phyloP scores from a whole-genome alignment of 2,329 filamentous ascomycete species.

The Zymoseptoria brevis region DNA sequence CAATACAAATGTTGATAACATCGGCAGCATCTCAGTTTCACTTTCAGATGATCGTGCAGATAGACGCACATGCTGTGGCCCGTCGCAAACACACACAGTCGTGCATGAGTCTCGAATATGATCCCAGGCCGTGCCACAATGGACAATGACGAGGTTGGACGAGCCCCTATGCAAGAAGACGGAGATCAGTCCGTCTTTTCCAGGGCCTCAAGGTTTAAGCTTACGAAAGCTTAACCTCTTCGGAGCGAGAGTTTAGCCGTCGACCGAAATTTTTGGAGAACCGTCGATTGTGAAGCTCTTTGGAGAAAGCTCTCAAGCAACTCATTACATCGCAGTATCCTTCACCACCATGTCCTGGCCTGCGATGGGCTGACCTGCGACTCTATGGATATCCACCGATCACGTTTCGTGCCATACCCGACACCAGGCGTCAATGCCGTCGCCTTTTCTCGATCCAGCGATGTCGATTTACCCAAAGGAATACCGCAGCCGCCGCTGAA shows the following conservation, averaged over 20 bases:
- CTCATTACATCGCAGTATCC: too few relatives aligned
- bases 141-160: not conserved
- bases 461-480: constrained; percentile 26
- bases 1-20: not conserved
- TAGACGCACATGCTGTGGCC: not conserved
- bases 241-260: not conserved
- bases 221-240: not conserved
- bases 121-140: not conserved
- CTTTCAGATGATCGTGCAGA: not conserved
- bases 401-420: constrained; percentile 88
- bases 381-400: constrained; percentile 89
- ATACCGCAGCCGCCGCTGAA: constrained; percentile 54
- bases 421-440: constrained; percentile 88
- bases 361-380: not conserved
- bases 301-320: not conserved
- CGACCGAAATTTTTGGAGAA: not conserved
- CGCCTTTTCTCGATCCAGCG: constrained; percentile 74
- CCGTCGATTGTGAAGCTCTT: not conserved
- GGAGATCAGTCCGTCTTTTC: not conserved
- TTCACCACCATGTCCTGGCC: not conserved
- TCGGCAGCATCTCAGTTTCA: not conserved
- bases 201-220: not conserved
- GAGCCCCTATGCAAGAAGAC: not conserved
- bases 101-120: not conserved
- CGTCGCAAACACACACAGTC: not conserved